Percentiles rank a stretch among this genome's conserved stretches.
Conservation (phyloP, 1,139 yeast genomes). For the Nadsonia starkeyi-henricii region DNA sequence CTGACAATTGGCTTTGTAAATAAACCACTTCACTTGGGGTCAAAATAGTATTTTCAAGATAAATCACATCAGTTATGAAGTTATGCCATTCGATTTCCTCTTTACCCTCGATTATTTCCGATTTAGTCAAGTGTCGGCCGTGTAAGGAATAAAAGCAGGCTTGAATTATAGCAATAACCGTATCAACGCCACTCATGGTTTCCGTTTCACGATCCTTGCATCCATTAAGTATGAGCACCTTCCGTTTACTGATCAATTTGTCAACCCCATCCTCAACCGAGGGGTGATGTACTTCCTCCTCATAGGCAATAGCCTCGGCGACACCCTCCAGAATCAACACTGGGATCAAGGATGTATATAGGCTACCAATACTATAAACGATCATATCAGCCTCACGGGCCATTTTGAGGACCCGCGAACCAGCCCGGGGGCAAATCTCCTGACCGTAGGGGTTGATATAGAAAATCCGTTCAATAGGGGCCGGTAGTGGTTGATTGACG, state of each 20-base stretch:
- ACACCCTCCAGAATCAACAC: conserved; percentile 61
- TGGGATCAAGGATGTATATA: conserved; percentile 78
- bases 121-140: background rate
- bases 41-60: background rate
- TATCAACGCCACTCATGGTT: conserved; percentile 48
- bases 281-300: conserved; percentile 28
- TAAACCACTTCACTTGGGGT: background rate
- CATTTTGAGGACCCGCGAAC: conserved; percentile 43
- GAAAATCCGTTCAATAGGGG: conserved; percentile 61
- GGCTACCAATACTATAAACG: conserved; percentile 72
- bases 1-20: background rate
- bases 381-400: conserved; percentile 41
- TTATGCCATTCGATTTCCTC: background rate
- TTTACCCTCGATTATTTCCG: background rate
- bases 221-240: conserved; percentile 49
- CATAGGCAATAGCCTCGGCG: conserved; percentile 30
- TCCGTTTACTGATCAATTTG: conserved; percentile 10
- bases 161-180: conserved; percentile 39
- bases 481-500: conserved; percentile 42
- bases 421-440: conserved; percentile 70
- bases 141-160: conserved; percentile 20
- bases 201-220: conserved; percentile 62
- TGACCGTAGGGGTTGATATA: conserved; percentile 84
- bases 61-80: background rate
- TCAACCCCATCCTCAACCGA: conserved; percentile 7